phyloP scores from a whole-genome alignment of 108 stramenopile species.

The Chaetoceros muelleri region DNA sequence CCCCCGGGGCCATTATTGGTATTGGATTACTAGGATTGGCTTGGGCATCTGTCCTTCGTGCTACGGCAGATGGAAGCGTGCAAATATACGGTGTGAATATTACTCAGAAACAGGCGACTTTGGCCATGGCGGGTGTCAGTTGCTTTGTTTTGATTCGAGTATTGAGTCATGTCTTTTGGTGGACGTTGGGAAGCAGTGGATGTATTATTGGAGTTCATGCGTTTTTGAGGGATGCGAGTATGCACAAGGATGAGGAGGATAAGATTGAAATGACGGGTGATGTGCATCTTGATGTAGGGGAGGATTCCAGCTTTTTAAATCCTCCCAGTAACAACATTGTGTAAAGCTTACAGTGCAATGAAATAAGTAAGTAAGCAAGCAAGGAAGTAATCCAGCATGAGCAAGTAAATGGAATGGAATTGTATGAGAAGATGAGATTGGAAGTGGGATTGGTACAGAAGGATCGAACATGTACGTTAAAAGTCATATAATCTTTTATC shows the following conservation, averaged over 20 bases:
- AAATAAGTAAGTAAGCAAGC: too few relatives aligned
- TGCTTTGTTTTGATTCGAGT: slow-evolving; percentile 51
- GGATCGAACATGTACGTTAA: too few relatives aligned
- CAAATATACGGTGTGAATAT: slow-evolving; percentile 52
- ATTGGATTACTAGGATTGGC: slow-evolving; percentile 58
- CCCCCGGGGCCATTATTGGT: slow-evolving; percentile 65
- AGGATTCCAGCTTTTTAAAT: slow-evolving; percentile 23
- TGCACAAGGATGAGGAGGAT: slow-evolving; percentile 88
- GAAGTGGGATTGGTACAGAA: too few relatives aligned
- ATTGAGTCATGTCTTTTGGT: slow-evolving; percentile 72
- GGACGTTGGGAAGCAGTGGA: slow-evolving; percentile 65
- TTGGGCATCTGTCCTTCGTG: slow-evolving; percentile 66
- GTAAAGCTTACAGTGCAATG: too few relatives aligned
- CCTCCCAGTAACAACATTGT: background rate
- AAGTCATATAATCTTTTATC: too few relatives aligned
- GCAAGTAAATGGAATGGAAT: too few relatives aligned
- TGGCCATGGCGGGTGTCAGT: slow-evolving; percentile 54
- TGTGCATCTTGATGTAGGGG: slow-evolving; percentile 19
- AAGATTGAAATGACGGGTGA: slow-evolving; percentile 78
- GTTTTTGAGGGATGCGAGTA: slow-evolving; percentile 65
- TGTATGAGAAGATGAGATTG: too few relatives aligned
- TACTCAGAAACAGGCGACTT: slow-evolving; percentile 68
- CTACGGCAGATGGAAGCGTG: slow-evolving; percentile 40
- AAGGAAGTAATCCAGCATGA: too few relatives aligned
- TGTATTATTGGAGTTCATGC: slow-evolving; percentile 65